A percentile compares a stretch with the other conserved stretches of the same genome.
These are phyloP conservation scores for Vinca minor DNA, from an alignment of 257 asterid genomes.

Conservation along the genomic window DNA sequence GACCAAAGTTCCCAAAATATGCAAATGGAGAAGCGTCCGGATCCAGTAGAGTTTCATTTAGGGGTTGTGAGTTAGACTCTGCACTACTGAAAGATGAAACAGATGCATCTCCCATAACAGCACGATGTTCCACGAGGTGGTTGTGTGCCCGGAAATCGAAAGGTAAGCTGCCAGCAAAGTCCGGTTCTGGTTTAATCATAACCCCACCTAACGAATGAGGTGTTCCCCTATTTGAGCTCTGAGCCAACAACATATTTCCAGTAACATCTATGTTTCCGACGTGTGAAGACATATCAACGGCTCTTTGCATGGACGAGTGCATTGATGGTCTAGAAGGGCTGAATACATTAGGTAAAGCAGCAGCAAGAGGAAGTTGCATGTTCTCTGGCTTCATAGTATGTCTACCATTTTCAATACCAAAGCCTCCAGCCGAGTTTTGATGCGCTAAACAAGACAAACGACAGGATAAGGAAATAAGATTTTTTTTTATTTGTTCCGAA, in stretches of 20 bases:
- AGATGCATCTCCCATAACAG: constrained; percentile 57
- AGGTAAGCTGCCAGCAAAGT: constrained; percentile 46
- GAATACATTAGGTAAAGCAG: constrained; percentile 28
- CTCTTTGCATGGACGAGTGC: constrained; percentile 39
- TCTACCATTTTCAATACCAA: constrained; percentile 37
- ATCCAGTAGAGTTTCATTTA: constrained; percentile 47
- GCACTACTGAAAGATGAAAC: constrained; percentile 54
- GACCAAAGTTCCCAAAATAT: constrained; percentile 44
- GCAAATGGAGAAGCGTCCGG: constrained; percentile 55
- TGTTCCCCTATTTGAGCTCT: constrained; percentile 43
- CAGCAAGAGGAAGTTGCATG: constrained; percentile 31
- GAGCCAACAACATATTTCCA: constrained; percentile 45
- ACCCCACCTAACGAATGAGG: constrained; percentile 41
- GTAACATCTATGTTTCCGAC: constrained; percentile 36
- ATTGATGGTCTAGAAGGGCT: constrained; percentile 37
- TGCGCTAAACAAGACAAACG: constrained; percentile 34
- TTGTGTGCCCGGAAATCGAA: constrained; percentile 45
- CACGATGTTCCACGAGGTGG: constrained; percentile 49
- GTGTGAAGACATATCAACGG: constrained; percentile 33
- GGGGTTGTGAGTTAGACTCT: constrained; percentile 53
- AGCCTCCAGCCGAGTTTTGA: constrained; percentile 34
- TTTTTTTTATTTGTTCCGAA: not conserved
- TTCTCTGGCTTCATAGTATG: constrained; percentile 35
- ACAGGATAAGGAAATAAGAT: constrained; percentile 10
- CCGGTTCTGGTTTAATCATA: constrained; percentile 48